phyloP scores from a whole-genome alignment of 805 yeast species.

The Cyberlindnera lachancei region DNA sequence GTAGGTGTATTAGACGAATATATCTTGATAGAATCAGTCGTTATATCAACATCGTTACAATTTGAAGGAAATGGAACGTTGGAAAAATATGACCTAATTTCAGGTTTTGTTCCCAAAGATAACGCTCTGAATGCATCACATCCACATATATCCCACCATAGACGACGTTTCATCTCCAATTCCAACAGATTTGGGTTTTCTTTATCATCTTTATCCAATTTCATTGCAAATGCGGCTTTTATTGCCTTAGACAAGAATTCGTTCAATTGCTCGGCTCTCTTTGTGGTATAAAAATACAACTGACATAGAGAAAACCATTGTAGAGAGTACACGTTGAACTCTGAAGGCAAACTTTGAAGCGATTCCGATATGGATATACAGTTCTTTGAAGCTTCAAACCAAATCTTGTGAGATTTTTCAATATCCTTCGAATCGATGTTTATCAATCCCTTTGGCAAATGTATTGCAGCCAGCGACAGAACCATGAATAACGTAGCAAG shows the following conservation, averaged over 20 bases:
- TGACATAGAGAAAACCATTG: constrained; percentile 24
- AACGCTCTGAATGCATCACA: constrained; percentile 23
- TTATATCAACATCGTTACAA: constrained; percentile 24
- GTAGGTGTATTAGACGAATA: constrained; percentile 18
- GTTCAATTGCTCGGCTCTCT: constrained; percentile 20
- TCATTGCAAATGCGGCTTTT: constrained; percentile 19
- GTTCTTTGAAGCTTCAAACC: constrained; percentile 23
- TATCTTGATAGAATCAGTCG: constrained; percentile 15
- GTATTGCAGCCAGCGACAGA: constrained; percentile 20
- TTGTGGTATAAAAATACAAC: constrained; percentile 24
- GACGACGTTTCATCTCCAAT: constrained; percentile 25
- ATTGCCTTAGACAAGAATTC: constrained; percentile 18
- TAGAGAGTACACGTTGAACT: constrained; percentile 14
- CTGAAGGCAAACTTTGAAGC: constrained; percentile 5
- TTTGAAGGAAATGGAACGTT: constrained; percentile 27
- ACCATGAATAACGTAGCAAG: constrained; percentile 19
- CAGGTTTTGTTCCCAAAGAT: constrained; percentile 19
- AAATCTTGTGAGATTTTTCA: constrained; percentile 19
- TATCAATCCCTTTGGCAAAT: constrained; percentile 22
- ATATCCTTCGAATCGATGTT: constrained; percentile 19
- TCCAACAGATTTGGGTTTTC: constrained; percentile 19
- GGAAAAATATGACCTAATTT: constrained; percentile 17
- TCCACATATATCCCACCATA: constrained; percentile 26
- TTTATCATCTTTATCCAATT: constrained; percentile 20
- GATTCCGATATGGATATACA: constrained; percentile 17